Conservation (phyloP, 2,329 filamentous ascomycete genomes). For the Hypocrella siamensis region DNA sequence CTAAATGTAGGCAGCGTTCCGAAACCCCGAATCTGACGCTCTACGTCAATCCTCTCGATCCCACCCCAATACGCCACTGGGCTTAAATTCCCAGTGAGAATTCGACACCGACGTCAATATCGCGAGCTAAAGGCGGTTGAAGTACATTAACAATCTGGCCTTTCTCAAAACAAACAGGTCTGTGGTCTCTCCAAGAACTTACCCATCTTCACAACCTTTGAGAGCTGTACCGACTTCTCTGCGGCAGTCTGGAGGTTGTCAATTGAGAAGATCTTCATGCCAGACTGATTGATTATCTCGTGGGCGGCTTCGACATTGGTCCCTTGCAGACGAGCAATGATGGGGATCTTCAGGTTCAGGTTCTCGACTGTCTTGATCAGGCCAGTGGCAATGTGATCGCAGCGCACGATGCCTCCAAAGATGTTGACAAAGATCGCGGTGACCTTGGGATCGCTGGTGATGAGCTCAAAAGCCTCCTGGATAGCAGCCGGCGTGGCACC, state of each 20-base stretch:
- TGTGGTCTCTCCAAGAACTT: slow-evolving; percentile 22
- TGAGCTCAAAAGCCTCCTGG: slow-evolving; percentile 94
- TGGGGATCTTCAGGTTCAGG: slow-evolving; percentile 92
- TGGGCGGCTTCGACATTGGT: slow-evolving; percentile 96
- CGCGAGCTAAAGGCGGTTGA: too few relatives aligned
- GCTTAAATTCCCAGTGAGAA: slow-evolving; percentile 77
- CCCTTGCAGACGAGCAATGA: slow-evolving; percentile 92
- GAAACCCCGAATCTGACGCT: slow-evolving; percentile 3
- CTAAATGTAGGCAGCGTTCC: slow-evolving; percentile 12
- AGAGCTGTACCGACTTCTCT: slow-evolving; percentile 97
- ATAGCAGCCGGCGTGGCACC: slow-evolving; percentile 95
- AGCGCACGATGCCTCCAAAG: slow-evolving; percentile 96
- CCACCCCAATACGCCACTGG: neutral
- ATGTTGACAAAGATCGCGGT: slow-evolving; percentile 99
- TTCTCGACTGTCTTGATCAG: slow-evolving; percentile 87
- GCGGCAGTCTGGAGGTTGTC: slow-evolving; percentile 94
- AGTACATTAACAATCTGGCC: too few relatives aligned
- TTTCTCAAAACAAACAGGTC: slow-evolving; percentile 4
- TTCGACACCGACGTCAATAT: slow-evolving; percentile 94
- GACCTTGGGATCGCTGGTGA: slow-evolving; percentile 96
- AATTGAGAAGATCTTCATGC: slow-evolving; percentile 99
- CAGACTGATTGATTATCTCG: slow-evolving; percentile 87
- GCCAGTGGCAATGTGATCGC: slow-evolving; percentile 91
- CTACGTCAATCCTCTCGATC: neutral
- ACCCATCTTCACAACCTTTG: slow-evolving; percentile 98